These are phyloP conservation scores for Posidonia oceanica DNA, from an alignment of 116 monocot species.

Conservation along the genomic window DNA sequence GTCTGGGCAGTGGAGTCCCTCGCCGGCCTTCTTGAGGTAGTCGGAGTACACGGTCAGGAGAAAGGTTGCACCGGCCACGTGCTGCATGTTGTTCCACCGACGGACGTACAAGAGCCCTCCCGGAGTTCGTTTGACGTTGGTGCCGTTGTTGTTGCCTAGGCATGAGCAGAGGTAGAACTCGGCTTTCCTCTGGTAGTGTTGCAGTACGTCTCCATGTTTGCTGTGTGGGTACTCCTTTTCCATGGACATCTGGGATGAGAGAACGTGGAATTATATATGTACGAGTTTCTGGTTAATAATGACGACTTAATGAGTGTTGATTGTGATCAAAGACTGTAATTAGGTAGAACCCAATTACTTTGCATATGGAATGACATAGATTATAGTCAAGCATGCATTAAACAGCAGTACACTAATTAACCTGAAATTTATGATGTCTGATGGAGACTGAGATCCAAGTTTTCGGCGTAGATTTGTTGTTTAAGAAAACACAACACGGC, in stretches of 20 bases:
- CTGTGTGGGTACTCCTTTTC: background rate
- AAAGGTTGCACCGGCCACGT: conserved; percentile 36
- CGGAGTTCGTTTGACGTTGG: conserved; percentile 32
- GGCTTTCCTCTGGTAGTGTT: conserved; percentile 31
- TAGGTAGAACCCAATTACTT: too few relatives aligned
- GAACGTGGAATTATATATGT: too few relatives aligned
- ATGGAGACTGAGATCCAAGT: too few relatives aligned
- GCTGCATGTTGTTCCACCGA: conserved; percentile 67
- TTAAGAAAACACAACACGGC: too few relatives aligned
- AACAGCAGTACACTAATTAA: too few relatives aligned
- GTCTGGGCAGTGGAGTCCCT: conserved; percentile 27
- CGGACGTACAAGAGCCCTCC: conserved; percentile 41
- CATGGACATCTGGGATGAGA: background rate
- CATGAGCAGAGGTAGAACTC: conserved; percentile 47
- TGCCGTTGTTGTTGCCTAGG: conserved; percentile 28
- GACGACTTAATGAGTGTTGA: too few relatives aligned
- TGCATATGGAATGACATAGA: too few relatives aligned
- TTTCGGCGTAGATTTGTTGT: too few relatives aligned
- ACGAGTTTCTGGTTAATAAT: too few relatives aligned
- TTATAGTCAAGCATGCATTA: too few relatives aligned
- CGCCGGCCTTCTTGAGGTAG: conserved; percentile 10
- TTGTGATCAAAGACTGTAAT: too few relatives aligned
- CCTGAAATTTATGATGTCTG: too few relatives aligned
- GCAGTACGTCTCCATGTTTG: conserved; percentile 7
- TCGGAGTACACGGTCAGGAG: conserved; percentile 46